phyloP scores from a whole-genome alignment of 768 basidiomycete species.

The Rhodotorula kratochvilovae region DNA sequence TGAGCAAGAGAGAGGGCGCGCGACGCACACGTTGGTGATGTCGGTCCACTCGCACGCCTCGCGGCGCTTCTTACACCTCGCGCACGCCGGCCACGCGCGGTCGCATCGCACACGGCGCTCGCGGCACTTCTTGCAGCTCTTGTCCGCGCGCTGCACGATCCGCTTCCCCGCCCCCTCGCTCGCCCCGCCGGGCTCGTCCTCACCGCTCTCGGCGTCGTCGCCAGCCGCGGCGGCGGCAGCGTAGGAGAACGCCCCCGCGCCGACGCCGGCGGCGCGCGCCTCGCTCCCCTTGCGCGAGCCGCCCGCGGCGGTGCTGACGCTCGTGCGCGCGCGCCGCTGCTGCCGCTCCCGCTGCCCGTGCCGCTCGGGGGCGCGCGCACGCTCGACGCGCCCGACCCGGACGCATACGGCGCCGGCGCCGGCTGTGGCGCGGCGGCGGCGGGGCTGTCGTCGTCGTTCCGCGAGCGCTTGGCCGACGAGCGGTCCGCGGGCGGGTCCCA shows the following conservation, averaged over 20 bases:
- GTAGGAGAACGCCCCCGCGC: neutral
- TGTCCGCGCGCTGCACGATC: constrained; percentile 25
- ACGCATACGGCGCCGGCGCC: too few relatives aligned
- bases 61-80: constrained; percentile 20
- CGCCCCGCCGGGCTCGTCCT: neutral
- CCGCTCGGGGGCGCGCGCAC: neutral
- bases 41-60: constrained; percentile 20
- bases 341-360: neutral
- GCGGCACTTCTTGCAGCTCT: constrained; percentile 33
- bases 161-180: neutral
- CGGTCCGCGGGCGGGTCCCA: too few relatives aligned
- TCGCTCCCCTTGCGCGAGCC: neutral
- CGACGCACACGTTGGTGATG: constrained; percentile 10
- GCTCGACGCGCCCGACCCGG: neutral
- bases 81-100: constrained; percentile 19
- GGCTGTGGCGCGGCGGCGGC: too few relatives aligned
- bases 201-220: neutral
- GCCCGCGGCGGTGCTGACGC: neutral
- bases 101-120: constrained; percentile 33
- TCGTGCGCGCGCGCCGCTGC: neutral
- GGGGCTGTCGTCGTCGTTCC: too few relatives aligned
- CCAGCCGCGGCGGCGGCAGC: neutral
- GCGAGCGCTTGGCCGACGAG: too few relatives aligned
- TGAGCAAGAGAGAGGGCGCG: neutral
- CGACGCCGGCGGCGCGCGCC: neutral